These are phyloP conservation scores for Aspergillus cavernicola DNA, from an alignment of 495 filamentous ascomycete species.

Conservation along the genomic window DNA sequence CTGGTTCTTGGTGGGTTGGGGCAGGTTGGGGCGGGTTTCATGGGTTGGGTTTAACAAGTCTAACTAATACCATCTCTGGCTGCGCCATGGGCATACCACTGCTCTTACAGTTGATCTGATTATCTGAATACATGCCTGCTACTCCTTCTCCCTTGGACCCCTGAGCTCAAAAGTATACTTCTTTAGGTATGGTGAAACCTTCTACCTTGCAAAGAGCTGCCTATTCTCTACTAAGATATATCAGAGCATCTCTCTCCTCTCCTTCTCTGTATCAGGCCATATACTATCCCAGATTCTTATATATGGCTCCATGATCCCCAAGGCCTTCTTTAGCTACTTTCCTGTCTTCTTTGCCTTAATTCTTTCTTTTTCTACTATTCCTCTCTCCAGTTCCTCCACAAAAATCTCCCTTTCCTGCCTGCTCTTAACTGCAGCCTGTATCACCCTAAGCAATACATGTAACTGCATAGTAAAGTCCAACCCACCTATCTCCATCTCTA, in stretches of 20 bases:
- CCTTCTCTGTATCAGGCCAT: conserved; percentile 24
- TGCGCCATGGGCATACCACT: too few species aligned
- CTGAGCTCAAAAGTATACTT: conserved; percentile 26
- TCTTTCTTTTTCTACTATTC: conserved; percentile 19
- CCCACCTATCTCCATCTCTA: conserved; percentile 16
- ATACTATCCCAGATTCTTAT: conserved; percentile 21
- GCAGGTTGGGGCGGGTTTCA: too few species aligned
- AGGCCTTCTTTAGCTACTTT: conserved; percentile 20
- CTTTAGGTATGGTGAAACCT: conserved; percentile 16
- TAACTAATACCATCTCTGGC: too few species aligned
- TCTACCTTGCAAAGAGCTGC: conserved; percentile 27
- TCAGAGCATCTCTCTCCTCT: conserved; percentile 19
- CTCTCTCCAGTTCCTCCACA: conserved; percentile 20
- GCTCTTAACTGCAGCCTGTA: conserved; percentile 19
- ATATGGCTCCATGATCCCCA: conserved; percentile 24
- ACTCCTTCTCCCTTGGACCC: conserved; percentile 7
- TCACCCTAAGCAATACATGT: conserved; percentile 24
- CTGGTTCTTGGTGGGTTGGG: too few species aligned
- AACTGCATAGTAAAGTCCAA: conserved; percentile 24
- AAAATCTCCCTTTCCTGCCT: conserved; percentile 17
- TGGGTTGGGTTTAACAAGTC: too few species aligned
- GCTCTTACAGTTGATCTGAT: too few species aligned
- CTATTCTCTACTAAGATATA: conserved; percentile 25
- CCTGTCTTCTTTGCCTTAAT: conserved; percentile 17
- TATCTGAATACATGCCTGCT: too few species aligned